Conservation (phyloP, 768 basidiomycete genomes). For the Tricholoma hemisulphureum region DNA sequence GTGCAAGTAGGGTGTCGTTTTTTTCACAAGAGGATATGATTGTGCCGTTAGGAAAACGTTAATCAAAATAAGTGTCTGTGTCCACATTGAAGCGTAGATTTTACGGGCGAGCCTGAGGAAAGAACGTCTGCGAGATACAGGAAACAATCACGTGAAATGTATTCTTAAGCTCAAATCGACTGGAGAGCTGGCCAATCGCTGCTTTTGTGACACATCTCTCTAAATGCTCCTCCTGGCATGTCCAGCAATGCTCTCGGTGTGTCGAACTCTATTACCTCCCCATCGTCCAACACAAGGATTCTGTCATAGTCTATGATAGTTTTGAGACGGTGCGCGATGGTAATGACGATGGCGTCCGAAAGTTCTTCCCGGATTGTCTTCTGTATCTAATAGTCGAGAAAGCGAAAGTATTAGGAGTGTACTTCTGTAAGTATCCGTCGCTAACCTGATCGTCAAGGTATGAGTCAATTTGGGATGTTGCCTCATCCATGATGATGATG, state of each 20-base stretch:
- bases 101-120: neutral
- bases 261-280: slow-evolving; percentile 75
- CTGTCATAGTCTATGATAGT: slow-evolving; percentile 77
- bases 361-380: slow-evolving; percentile 73
- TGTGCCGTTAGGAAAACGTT: slow-evolving; percentile 4
- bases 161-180: neutral
- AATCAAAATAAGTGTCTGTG: slow-evolving; percentile 9
- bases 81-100: slow-evolving; percentile 1
- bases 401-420: neutral
- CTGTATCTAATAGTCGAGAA: slow-evolving; percentile 51
- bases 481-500: slow-evolving; percentile 74
- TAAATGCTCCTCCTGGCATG: slow-evolving; percentile 57
- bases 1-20: neutral
- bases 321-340: slow-evolving; percentile 78
- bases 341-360: slow-evolving; percentile 68
- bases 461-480: slow-evolving; percentile 75
- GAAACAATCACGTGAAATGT: slow-evolving; percentile 13
- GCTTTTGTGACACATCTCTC: slow-evolving; percentile 66
- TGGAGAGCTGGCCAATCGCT: slow-evolving; percentile 47
- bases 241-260: slow-evolving; percentile 55
- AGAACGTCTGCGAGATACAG: neutral
- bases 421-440: neutral
- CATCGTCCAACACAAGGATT: slow-evolving; percentile 71
- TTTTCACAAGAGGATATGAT: slow-evolving; percentile 12
- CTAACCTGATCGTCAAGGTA: slow-evolving; percentile 64